Evolutionary conservation across 2,329 filamentous ascomycete species (phyloP).

Genomic region (Domatiomyces catenatus): DNA sequence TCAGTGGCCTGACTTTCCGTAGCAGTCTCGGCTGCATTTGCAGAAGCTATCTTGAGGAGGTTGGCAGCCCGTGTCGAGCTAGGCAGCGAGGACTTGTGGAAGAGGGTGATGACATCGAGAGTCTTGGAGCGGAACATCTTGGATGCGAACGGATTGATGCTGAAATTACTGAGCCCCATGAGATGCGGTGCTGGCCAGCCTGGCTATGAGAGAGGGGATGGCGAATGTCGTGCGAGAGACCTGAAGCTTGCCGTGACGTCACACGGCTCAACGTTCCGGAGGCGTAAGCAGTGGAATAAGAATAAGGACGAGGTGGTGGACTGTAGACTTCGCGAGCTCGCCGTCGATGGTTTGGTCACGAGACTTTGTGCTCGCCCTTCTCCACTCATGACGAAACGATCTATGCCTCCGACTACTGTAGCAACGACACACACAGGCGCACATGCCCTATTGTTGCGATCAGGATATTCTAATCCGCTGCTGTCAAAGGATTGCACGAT

Average conservation of each 20-base stretch:
- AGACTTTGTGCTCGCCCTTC: constrained; percentile 9
- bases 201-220: background rate
- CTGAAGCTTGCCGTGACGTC: background rate
- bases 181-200: background rate
- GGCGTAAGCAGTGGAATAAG: background rate
- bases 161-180: background rate
- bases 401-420: too few species aligned
- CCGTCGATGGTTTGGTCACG: constrained; percentile 4
- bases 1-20: constrained; percentile 62
- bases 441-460: too few species aligned
- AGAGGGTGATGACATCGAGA: constrained; percentile 86
- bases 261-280: background rate
- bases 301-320: too few species aligned
- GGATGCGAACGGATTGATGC: background rate
- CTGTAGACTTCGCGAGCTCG: background rate
- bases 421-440: too few species aligned
- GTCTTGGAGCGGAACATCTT: constrained; percentile 40
- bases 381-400: background rate
- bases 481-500: too few species aligned
- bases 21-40: constrained; percentile 49
- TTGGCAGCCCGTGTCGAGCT: constrained; percentile 59
- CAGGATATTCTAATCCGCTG: too few species aligned
- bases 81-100: constrained; percentile 66
- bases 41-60: constrained; percentile 66
- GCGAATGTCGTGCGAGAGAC: background rate